Evolutionary conservation across 495 filamentous ascomycete species (phyloP).

Genomic region (Daldinia caldariorum): DNA sequence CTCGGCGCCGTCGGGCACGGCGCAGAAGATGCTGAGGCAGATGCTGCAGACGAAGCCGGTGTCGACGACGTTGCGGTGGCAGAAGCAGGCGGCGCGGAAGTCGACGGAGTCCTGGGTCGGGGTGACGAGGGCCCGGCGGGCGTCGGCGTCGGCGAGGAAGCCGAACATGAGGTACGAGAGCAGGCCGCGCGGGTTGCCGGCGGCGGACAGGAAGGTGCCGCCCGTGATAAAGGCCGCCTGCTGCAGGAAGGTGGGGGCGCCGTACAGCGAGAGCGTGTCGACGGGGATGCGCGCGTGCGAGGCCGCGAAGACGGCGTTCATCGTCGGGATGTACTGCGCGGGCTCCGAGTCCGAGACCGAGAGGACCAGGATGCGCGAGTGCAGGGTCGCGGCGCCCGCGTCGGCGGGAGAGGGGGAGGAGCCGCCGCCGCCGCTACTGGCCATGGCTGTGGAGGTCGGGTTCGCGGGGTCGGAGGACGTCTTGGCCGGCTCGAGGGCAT

Average conservation of each 20-base stretch:
- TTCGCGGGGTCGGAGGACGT: slow-evolving; percentile 44
- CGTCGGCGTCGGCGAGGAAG: slow-evolving; percentile 81
- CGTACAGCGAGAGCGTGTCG: slow-evolving; percentile 86
- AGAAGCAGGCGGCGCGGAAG: slow-evolving; percentile 97
- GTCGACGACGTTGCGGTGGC: slow-evolving; percentile 89
- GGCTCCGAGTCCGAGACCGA: slow-evolving; percentile 85
- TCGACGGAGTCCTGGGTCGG: slow-evolving; percentile 90
- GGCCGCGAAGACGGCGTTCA: slow-evolving; percentile 97
- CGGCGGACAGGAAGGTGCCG: slow-evolving; percentile 85
- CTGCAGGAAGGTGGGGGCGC: slow-evolving; percentile 86
- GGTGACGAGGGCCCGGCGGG: slow-evolving; percentile 70
- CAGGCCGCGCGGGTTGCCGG: slow-evolving; percentile 67
- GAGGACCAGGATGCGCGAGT: slow-evolving; percentile 85
- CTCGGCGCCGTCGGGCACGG: slow-evolving; percentile 62
- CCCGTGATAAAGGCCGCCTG: slow-evolving; percentile 91
- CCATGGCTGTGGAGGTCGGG: slow-evolving; percentile 36
- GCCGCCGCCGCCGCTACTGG: too few species aligned
- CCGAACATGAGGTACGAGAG: slow-evolving; percentile 95
- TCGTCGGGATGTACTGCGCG: slow-evolving; percentile 94
- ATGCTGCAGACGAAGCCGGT: slow-evolving; percentile 95
- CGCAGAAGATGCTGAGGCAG: slow-evolving; percentile 80
- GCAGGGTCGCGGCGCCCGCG: slow-evolving; percentile 58
- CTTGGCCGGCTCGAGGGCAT: slow-evolving; percentile 50
- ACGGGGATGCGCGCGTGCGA: slow-evolving; percentile 86
- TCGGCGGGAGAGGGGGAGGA: slow-evolving; percentile 26